Evolutionary conservation across 306 rosid species (phyloP), one percentile per base, ranked within the genome.

Genomic region (Echinosophora koreensis): DNA sequence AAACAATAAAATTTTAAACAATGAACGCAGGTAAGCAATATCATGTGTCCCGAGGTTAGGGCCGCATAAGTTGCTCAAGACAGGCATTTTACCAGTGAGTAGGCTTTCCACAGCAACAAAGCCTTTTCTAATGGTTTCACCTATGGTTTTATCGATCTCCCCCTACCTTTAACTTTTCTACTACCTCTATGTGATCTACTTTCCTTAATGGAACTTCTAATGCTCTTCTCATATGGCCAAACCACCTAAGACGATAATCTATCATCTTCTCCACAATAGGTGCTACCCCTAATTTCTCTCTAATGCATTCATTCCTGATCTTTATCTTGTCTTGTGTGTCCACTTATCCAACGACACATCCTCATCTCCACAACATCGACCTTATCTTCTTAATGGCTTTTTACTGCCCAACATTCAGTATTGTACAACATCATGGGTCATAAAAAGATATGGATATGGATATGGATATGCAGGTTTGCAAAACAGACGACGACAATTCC

Each of bases 401-500:
- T 41, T 41, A 2, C 2, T 44, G 0, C 50, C 50, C 3, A 44
- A 13, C 14, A 44, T 44, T 44, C 50, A 11, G 13, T 44, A 44
- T 12, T 12, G 2, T 9, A 42, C 49, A 42, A 42, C 49, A 42
- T 42, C 2, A 12, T 9, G 13, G 49, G 13, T 42, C 8, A 42
- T 42, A 42, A 42, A 42, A 42, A 42, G 49, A 42, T 42, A 42
- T 42, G 49, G 49, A 42, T 42, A 42, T 42, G 49, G 49, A 42
- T 42, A 42, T 8, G 18, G 62, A 3, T 17, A 67, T 50, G 35
- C 4, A 3, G 42, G 63, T 12, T 63, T 35, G 37, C 8, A 42
- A 66, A 44, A 51, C 39, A 74, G 8, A 11, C 18, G 17, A 11
- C 10, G 71, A n/a, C 61, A 79, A 72, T 35, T 68, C 42, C 47